Base-by-base conservation (phyloP, 495 filamentous ascomycete genomes). In the Penicillium coprophilum region DNA sequence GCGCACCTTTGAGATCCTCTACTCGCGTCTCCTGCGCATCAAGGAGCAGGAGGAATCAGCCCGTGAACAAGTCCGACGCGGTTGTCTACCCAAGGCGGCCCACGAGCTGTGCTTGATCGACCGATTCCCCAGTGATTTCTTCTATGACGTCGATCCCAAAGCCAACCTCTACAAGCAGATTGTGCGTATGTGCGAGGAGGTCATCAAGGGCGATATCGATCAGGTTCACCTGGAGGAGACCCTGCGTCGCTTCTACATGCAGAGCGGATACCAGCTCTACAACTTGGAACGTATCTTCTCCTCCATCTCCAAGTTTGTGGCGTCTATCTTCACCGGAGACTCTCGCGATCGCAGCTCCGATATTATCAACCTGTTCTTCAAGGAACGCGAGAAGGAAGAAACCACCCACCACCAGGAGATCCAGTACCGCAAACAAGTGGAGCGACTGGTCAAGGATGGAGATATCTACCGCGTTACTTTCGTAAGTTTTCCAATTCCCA, bases 331-430 rank as follows among this genome's bases (percentile, higher is more conserved):
- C 58, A 86, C 82, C 40, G 82, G 80, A 8, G 95, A 99, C 57
- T 80, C 81, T 27, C 96, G 95, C 68, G 95, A 99, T 62, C 93
- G 91, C 77, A 96, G 87, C 45, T 83, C 86, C 11, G 91, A 95
- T 44, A 90, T 96, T 27, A 84, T 89, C 51, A 83, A 88, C 58
- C 82, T 89, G 15, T 96, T 92, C 78, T 85, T 92, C 62, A 84
- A 84, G 62, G 89, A 91, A 69, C 85, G 90, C 2, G 83, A 88
- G 45, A 86, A 86, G 63, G 85, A 89, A 6, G 85, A 89, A 65
- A 96, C 89, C 0, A 94, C 91, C 17, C 89, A 88, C 58, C 83
- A 89, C 59, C 84, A 85, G 10, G 92, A 96, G 72, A 87, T 96
- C 50, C 86, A 86, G 52, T 89, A 91, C 54, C 84, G 91, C 23